Percentiles rank a stretch among this genome's conserved stretches.
phyloP scores from a whole-genome alignment of 2,329 filamentous ascomycete genomes.

The Aphanoascus verrucosus region DNA sequence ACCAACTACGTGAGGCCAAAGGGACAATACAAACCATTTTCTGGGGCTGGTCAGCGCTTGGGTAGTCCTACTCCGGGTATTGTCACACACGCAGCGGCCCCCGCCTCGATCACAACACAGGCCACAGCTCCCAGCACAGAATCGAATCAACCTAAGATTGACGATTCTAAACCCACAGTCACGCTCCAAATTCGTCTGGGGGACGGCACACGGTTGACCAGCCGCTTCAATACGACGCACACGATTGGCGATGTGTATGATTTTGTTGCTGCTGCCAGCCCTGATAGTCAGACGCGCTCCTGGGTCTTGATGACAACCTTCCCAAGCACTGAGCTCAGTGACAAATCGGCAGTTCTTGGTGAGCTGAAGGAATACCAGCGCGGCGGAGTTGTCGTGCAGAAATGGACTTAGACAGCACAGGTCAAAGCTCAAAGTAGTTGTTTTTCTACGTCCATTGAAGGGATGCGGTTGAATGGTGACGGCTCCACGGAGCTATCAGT shows the following conservation, averaged over 20 bases:
- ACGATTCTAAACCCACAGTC: constrained; percentile 48
- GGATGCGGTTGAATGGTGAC: no score
- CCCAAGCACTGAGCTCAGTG: constrained; percentile 51
- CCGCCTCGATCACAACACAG: constrained; percentile 21
- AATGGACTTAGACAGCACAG: constrained; percentile 27
- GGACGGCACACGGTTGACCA: constrained; percentile 50
- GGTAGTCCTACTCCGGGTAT: constrained; percentile 53
- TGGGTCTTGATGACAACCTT: constrained; percentile 58
- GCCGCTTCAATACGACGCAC: constrained; percentile 55
- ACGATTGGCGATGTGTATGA: constrained; percentile 55
- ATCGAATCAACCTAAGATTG: constrained; percentile 39
- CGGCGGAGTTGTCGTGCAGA: constrained; percentile 42
- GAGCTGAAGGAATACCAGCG: constrained; percentile 42
- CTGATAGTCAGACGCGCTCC: constrained; percentile 39
- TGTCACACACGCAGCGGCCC: constrained; percentile 27
- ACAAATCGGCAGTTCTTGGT: constrained; percentile 40
- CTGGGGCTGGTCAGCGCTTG: constrained; percentile 49
- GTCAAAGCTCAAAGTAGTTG: no score
- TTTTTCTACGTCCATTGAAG: no score
- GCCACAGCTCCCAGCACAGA: constrained; percentile 19
- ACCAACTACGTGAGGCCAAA: constrained; percentile 54
- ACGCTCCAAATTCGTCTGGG: constrained; percentile 54
- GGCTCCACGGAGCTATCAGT: no score
- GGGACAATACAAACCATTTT: constrained; percentile 53
- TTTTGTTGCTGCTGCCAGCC: constrained; percentile 47